Conservation (phyloP, 2,329 filamentous ascomycete species). For the Sporothrix globosa region DNA sequence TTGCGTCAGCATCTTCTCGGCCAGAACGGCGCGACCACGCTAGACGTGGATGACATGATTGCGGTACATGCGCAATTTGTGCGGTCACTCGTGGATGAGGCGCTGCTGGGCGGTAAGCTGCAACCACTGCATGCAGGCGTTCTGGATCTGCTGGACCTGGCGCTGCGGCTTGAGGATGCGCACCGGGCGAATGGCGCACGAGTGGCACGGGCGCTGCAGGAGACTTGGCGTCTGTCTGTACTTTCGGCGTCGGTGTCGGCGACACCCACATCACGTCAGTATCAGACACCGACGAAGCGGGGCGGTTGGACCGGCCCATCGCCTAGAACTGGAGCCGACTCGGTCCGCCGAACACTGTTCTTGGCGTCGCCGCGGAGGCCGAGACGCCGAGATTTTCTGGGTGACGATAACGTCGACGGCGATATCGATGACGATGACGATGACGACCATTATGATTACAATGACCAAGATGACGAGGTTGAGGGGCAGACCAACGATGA, state of each 20-base stretch:
- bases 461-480: not conserved
- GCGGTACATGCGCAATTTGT: constrained; percentile 67
- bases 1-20: constrained; percentile 60
- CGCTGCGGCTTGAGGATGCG: constrained; percentile 68
- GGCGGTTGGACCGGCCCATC: not conserved
- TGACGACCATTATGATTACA: constrained; percentile 31
- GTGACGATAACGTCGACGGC: constrained; percentile 35
- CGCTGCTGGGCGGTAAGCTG: constrained; percentile 70
- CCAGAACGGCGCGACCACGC: constrained; percentile 48
- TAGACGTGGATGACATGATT: constrained; percentile 82
- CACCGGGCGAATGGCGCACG: constrained; percentile 49
- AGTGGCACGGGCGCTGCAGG: constrained; percentile 46
- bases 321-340: constrained; percentile 21
- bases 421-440: constrained; percentile 37
- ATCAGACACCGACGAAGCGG: constrained; percentile 31
- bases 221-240: constrained; percentile 47
- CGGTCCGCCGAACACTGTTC: constrained; percentile 32
- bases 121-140: constrained; percentile 72
- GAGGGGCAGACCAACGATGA: not conserved
- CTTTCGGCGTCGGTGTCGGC: constrained; percentile 40
- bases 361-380: not conserved
- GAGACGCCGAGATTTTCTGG: not conserved
- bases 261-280: constrained; percentile 14
- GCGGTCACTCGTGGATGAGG: constrained; percentile 65
- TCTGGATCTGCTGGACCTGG: constrained; percentile 75